Base-by-base conservation (phyloP, 140 eudicot genomes). In the Ambrosia hybrid region DNA sequence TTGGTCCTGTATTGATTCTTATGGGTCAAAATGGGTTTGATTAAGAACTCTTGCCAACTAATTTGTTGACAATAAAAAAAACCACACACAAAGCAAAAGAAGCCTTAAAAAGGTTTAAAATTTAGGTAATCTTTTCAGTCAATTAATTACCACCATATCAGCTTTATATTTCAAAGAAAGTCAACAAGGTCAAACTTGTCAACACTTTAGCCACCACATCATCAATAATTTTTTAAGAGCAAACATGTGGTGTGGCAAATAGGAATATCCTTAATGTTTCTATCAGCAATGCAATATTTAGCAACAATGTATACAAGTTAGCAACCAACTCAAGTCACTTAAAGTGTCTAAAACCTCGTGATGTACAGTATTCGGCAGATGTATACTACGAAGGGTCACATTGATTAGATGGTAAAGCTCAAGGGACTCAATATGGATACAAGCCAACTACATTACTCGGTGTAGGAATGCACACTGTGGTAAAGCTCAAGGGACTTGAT, bases 291-390 rank as follows among this genome's bases (percentile, higher is more conserved):
- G 6, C 63, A 57, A 17, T 9, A 8, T 12, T 21, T 57, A 9
- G 1, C 36, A 57, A 21, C 63, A 13, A 57, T 57, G 38, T 57
- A 8, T 17, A n/a, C 38, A 57, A 15, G 62, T 8, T 57, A 30
- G 43, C 16, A 59, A 59, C 65, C 65, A 4, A 11, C 9, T 59
- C 8, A 33, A n/a, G 43, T 26, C 43, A 0, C 63, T 57, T 0
- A 57, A 17, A 57, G 37, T 57, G 63, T 9, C 3, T 57, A 14
- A 21, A 7, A 57, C 65, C 8, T 59, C 16, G 12, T 11, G 30
- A 59, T 59, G 16, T 30, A 33, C 65, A 59, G 65, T 30, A 10
- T 59, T 4, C 65, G 15, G n/a, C 43, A 59, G 65, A 11, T 59
- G 43, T 10, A 0, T 30, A 59, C 65, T 33, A 33, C 2, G 43